These are phyloP conservation scores for Pseudogymnoascus sp. DNA, from an alignment of 2,329 filamentous ascomycete genomes.

Conservation along the genomic window DNA sequence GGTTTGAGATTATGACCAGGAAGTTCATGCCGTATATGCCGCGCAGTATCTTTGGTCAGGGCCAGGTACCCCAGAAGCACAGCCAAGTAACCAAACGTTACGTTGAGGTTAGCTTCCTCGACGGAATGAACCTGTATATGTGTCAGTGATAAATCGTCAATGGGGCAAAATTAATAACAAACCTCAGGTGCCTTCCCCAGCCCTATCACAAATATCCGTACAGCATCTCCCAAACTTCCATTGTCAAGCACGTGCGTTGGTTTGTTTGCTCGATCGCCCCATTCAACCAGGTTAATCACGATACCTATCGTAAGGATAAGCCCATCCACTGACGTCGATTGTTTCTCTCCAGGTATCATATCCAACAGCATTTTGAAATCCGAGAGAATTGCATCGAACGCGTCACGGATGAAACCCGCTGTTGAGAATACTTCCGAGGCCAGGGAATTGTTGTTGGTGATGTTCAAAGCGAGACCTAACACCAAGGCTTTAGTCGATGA, in stretches of 20 bases:
- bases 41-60: slow-evolving; percentile 41
- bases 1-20: slow-evolving; percentile 38
- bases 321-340: slow-evolving; percentile 52
- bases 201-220: slow-evolving; percentile 59
- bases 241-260: slow-evolving; percentile 16
- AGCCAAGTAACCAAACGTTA: slow-evolving; percentile 78
- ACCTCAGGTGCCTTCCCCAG: slow-evolving; percentile 61
- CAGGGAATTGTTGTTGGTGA: slow-evolving; percentile 69
- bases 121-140: slow-evolving; percentile 53
- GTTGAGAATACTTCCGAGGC: slow-evolving; percentile 63
- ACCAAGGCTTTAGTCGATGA: slow-evolving; percentile 11
- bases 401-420: slow-evolving; percentile 41
- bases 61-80: slow-evolving; percentile 77
- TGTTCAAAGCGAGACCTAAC: slow-evolving; percentile 68
- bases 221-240: slow-evolving; percentile 48
- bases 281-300: slow-evolving; percentile 81
- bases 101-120: slow-evolving; percentile 69
- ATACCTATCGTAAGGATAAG: slow-evolving; percentile 72
- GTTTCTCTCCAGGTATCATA: slow-evolving; percentile 40
- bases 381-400: slow-evolving; percentile 43
- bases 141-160: slow-evolving; percentile 11
- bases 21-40: slow-evolving; percentile 34
- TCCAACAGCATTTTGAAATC: slow-evolving; percentile 42
- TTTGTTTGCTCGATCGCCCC: slow-evolving; percentile 39
- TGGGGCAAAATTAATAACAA: slow-evolving; percentile 28